phyloP scores from a whole-genome alignment of 768 basidiomycete genomes.

The Auriscalpium orientale region DNA sequence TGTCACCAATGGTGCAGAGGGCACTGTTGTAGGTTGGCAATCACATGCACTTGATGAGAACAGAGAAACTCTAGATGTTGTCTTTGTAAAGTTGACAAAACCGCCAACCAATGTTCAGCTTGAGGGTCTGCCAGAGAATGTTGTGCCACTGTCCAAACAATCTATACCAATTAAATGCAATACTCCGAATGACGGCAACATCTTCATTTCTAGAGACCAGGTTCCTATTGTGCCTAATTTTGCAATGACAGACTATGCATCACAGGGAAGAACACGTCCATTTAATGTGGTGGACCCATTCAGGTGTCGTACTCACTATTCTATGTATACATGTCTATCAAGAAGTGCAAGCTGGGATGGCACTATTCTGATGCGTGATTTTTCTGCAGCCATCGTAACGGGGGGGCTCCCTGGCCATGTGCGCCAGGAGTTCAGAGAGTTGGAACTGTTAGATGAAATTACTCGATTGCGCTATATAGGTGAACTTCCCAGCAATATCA shows the following conservation, averaged over 20 bases:
- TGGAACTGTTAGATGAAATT: slow-evolving; percentile 10
- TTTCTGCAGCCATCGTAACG: slow-evolving; percentile 2
- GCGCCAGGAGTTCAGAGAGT: slow-evolving; percentile 14
- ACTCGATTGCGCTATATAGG: background rate
- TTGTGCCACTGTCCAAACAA: slow-evolving; percentile 10
- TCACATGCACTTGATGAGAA: background rate
- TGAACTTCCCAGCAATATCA: background rate
- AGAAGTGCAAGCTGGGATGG: slow-evolving; percentile 9
- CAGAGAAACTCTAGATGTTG: background rate
- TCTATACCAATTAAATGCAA: background rate
- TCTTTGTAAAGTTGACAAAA: slow-evolving; percentile 12
- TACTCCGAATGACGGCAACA: slow-evolving; percentile 1
- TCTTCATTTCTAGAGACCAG: slow-evolving; percentile 8
- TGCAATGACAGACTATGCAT: slow-evolving; percentile 18
- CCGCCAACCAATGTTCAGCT: slow-evolving; percentile 4
- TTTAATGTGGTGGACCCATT: slow-evolving; percentile 12
- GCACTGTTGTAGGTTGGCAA: slow-evolving; percentile 10
- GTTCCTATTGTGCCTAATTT: slow-evolving; percentile 16
- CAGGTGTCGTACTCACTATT: slow-evolving; percentile 9
- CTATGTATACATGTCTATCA: slow-evolving; percentile 18
- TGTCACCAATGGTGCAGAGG: slow-evolving; percentile 21
- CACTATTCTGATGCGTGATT: slow-evolving; percentile 13
- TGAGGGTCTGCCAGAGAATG: slow-evolving; percentile 12
- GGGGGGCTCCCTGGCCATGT: slow-evolving; percentile 9
- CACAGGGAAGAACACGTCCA: slow-evolving; percentile 17